Evolutionary conservation across 148 eudicot species (phyloP).

Genomic region (Dysphania ambrosioides): DNA sequence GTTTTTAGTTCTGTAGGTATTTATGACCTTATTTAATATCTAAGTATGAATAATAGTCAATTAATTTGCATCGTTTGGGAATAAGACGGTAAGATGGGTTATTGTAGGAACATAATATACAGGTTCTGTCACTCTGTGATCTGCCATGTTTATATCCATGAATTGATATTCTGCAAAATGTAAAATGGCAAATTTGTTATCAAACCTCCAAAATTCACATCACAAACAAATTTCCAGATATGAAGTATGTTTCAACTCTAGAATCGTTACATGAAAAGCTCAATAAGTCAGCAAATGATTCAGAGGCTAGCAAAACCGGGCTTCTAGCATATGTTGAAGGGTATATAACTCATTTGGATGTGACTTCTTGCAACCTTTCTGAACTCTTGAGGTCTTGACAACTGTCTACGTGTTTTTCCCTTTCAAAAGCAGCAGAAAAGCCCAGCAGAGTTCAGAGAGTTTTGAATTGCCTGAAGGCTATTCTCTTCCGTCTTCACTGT

Average conservation of each 20-base stretch:
- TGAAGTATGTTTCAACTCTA: background rate
- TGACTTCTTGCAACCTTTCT: background rate
- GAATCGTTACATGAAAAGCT: background rate
- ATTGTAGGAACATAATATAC: background rate
- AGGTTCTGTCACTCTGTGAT: too few relatives aligned
- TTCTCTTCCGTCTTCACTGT: background rate
- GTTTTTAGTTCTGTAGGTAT: too few relatives aligned
- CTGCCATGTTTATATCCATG: background rate
- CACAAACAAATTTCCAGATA: slow-evolving; percentile 3
- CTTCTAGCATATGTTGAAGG: background rate
- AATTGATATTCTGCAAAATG: background rate
- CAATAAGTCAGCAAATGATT: background rate
- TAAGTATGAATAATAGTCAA: background rate
- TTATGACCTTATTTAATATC: background rate
- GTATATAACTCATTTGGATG: background rate
- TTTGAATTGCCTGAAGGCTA: background rate
- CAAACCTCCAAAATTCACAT: background rate
- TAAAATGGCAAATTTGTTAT: background rate
- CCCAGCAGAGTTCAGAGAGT: background rate
- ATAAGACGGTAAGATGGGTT: background rate
- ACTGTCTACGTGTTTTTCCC: background rate
- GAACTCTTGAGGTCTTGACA: background rate
- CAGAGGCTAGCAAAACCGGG: background rate
- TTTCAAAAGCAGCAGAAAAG: background rate
- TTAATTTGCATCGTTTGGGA: background rate